Base-by-base conservation (phyloP, 805 yeast genomes). In the Saccharomycopsis vini region DNA sequence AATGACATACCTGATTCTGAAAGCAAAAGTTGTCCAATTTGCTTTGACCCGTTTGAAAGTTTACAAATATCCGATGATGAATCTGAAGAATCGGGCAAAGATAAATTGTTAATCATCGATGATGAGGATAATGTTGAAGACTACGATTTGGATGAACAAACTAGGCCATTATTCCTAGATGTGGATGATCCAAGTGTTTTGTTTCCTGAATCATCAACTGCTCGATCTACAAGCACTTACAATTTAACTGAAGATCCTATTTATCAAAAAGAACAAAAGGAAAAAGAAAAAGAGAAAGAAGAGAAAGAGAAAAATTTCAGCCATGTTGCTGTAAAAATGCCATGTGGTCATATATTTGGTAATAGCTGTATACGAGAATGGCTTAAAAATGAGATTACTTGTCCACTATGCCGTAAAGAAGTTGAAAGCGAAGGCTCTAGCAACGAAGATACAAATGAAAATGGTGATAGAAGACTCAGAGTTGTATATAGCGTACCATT, bases 311-410 rank as follows among this genome's bases (percentile, higher is more conserved):
- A 30, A 9, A 6, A 9, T 13, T 5, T 5, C 16, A 18, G 32
- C 3, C 97, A 92, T 58, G 60, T 70, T 3, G 82, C 96, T 0
- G 68, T 83, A 1, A 65, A 72, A 46, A 68, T 90, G 72, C 92
- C 95, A 0, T 90, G 98, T 60, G 77, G 77, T 6, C 98, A 90
- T 57, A 57, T 78, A 0, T 90, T 92, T 66, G 97, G 98, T 5
- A 71, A 79, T 49, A 72, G 75, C n/a, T 90, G 98, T 64, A 66
- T 88, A 20, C 73, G 69, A 46, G 85, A 81, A 53, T 90, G 98
- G 98, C 72, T 90, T 40, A 73, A 71, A 48, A 64, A 73, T 20
- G 79, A 82, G 54, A 72, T 75, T 24, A 75, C 86, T 2, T 89
- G 97, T 59, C 98, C 98, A 0, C 62, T 90, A 38, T 90, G 98